Conservation (phyloP, 116 monocot species). For the Thalassia testudinum region DNA sequence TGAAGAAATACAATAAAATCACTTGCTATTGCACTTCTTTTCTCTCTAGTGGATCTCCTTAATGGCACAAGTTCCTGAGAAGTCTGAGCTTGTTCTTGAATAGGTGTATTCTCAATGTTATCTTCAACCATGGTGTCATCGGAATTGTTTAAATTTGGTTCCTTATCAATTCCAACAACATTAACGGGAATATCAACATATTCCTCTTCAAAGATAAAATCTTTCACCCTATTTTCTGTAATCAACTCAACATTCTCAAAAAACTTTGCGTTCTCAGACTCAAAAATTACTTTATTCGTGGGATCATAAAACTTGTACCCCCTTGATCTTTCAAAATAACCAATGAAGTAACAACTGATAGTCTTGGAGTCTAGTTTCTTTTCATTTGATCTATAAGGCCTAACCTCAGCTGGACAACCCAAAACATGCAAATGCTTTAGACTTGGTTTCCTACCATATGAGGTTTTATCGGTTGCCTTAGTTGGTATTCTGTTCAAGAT, state of each 20-base stretch:
- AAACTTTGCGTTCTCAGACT: conserved; percentile 7
- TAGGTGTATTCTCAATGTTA: background rate
- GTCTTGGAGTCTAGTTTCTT: conserved; percentile 15
- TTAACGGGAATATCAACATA: background rate
- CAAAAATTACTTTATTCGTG: conserved; percentile 5
- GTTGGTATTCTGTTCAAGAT: conserved; percentile 13
- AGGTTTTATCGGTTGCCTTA: conserved; percentile 9
- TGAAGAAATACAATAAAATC: conserved; percentile 1
- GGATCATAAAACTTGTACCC: conserved; percentile 6
- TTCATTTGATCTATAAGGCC: conserved; percentile 9
- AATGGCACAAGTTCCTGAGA: conserved; percentile 2
- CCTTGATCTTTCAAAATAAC: conserved; percentile 7
- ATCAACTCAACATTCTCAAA: conserved; percentile 15
- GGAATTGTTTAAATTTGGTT: background rate
- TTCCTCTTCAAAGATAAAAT: conserved; percentile 14
- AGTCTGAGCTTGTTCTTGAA: background rate
- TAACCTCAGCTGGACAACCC: conserved; percentile 5
- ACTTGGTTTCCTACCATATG: conserved; percentile 8
- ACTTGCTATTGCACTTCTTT: background rate
- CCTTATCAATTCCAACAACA: background rate
- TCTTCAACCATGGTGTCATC: background rate
- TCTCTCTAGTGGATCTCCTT: conserved; percentile 5
- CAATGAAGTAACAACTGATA: conserved; percentile 12
- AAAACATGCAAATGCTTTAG: conserved; percentile 7
- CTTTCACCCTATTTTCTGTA: background rate